A percentile compares a stretch with the other conserved stretches of the same genome.
These are phyloP conservation scores for Trichaptum fuscoviolaceum DNA, from an alignment of 768 basidiomycete species.

Conservation along the genomic window DNA sequence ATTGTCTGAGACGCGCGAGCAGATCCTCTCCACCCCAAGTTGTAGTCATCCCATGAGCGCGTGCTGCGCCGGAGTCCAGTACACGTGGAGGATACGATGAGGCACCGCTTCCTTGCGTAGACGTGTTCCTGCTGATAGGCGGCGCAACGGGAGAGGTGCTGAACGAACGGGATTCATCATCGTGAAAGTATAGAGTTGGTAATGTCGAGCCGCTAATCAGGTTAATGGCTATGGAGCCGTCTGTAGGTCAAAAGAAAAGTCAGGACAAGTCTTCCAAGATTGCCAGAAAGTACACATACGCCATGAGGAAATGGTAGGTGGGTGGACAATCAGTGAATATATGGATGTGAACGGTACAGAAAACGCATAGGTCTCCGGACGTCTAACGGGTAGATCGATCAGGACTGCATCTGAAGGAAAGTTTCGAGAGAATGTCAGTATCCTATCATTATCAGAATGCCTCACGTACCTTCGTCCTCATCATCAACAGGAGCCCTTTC, in stretches of 20 bases:
- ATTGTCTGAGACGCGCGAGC: constrained; percentile 65
- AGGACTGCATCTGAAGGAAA: constrained; percentile 73
- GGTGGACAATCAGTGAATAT: constrained; percentile 83
- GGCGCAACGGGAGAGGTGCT: constrained; percentile 42
- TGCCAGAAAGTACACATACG: constrained; percentile 40
- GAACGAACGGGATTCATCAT: constrained; percentile 88
- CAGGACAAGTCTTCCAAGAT: constrained; percentile 17
- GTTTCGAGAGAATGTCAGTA: constrained; percentile 11
- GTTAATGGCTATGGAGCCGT: constrained; percentile 86
- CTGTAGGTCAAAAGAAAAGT: constrained; percentile 36
- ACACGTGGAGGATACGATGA: constrained; percentile 62
- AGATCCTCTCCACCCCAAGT: constrained; percentile 90
- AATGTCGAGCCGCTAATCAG: constrained; percentile 81
- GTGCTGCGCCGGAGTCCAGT: constrained; percentile 39
- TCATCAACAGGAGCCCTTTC: constrained; percentile 53
- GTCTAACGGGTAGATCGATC: constrained; percentile 76
- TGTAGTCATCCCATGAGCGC: constrained; percentile 35
- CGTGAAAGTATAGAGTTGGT: constrained; percentile 92
- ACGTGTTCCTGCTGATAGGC: constrained; percentile 28
- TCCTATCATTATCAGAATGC: no score
- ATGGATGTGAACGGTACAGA: constrained; percentile 88
- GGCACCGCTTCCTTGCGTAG: constrained; percentile 17
- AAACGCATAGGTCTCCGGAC: constrained; percentile 91
- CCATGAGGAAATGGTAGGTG: constrained; percentile 82
- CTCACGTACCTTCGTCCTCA: constrained; percentile 63